These are phyloP conservation scores for Anisogramma anomala DNA, from an alignment of 2,329 filamentous ascomycete genomes.

Conservation along the genomic window DNA sequence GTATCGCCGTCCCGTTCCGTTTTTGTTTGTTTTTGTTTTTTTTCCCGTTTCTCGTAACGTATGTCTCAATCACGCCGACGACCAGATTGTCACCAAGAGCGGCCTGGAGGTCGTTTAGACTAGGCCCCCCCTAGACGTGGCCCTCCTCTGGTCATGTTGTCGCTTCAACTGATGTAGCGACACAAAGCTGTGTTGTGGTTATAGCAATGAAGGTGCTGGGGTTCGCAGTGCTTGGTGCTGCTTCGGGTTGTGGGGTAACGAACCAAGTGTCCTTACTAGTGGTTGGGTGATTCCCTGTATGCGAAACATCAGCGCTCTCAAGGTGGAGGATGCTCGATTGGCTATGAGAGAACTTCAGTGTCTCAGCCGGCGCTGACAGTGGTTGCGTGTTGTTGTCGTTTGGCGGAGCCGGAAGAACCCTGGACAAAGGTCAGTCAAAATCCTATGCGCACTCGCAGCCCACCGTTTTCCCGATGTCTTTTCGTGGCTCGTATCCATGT, in stretches of 20 bases:
- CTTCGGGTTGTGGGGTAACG: neutral
- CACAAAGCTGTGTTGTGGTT: neutral
- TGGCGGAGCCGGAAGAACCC: conserved; percentile 11
- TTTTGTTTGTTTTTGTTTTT: neutral
- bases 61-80: conserved; percentile 1
- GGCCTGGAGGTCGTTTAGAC: neutral
- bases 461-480: neutral
- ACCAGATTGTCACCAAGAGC: conserved; percentile 1
- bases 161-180: neutral
- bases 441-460: neutral
- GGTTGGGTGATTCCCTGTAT: conserved; percentile 9
- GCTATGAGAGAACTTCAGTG: neutral
- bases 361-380: conserved; percentile 22
- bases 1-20: too few species aligned
- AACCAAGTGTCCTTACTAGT: conserved; percentile 3
- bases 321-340: conserved; percentile 1
- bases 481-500: conserved; percentile 2
- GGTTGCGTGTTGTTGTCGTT: conserved; percentile 17
- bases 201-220: neutral
- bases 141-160: neutral
- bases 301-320: conserved; percentile 12
- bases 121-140: neutral
- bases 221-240: neutral
- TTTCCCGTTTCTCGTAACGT: neutral
- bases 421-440: conserved; percentile 13